Conservation (phyloP, 345 rosid genomes). For the Kandelia obovata region DNA sequence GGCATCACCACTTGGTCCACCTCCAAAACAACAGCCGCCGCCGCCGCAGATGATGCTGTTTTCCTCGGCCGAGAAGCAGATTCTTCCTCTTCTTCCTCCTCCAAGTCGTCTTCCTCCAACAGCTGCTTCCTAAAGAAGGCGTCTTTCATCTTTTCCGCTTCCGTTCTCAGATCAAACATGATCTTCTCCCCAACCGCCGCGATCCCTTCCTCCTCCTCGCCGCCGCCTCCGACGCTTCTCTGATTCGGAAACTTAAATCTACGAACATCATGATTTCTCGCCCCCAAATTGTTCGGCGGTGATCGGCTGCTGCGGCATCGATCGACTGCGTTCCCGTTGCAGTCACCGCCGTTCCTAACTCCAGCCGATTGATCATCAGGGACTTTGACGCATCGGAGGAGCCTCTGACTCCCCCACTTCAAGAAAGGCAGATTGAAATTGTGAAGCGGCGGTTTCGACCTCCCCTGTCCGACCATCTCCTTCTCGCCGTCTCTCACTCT, state of each 20-base stretch:
- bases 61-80: neutral
- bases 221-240: constrained; percentile 14
- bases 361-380: constrained; percentile 2
- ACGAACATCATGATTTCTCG: constrained; percentile 3
- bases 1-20: constrained; percentile 28
- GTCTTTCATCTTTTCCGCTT: constrained; percentile 34
- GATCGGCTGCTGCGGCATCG: constrained; percentile 24
- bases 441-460: constrained; percentile 32
- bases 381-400: constrained; percentile 24
- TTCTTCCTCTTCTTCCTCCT: neutral
- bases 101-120: constrained; percentile 9
- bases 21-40: neutral
- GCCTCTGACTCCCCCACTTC: constrained; percentile 32
- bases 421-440: constrained; percentile 26
- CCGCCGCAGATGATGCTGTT: neutral
- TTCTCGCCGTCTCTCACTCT: neutral
- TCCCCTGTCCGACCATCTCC: constrained; percentile 11
- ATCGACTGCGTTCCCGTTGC: neutral
- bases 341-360: neutral
- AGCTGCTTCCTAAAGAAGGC: constrained; percentile 23
- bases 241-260: constrained; percentile 6
- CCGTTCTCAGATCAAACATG: constrained; percentile 41
- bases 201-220: constrained; percentile 51
- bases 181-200: constrained; percentile 43
- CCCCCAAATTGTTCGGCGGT: constrained; percentile 26